Conservation (phyloP, 306 rosid species). For the Cotoneaster glaucophyllus region DNA sequence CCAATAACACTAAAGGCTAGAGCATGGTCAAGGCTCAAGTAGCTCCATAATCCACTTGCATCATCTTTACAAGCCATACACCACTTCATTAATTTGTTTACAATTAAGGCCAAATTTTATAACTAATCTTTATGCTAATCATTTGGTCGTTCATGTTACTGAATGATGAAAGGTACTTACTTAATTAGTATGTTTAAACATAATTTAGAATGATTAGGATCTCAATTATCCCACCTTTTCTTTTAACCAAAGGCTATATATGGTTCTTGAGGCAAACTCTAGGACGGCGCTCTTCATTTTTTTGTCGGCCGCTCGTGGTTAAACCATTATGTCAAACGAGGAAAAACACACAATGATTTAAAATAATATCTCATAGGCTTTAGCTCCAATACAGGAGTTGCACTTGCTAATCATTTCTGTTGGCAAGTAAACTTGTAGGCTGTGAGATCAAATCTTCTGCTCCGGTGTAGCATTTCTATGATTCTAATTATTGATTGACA, state of each 20-base stretch:
- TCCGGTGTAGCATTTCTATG: too few species aligned
- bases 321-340: slow-evolving; percentile 38
- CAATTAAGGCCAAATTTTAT: not conserved
- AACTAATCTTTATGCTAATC: slow-evolving; percentile 7
- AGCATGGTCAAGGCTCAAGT: not conserved
- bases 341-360: not conserved
- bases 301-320: slow-evolving; percentile 64
- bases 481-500: too few species aligned
- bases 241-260: slow-evolving; percentile 26
- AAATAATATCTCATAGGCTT: not conserved
- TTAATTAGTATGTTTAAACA: not conserved
- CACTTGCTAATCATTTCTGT: not conserved
- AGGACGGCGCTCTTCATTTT: slow-evolving; percentile 33
- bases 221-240: slow-evolving; percentile 1
- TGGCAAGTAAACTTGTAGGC: not conserved
- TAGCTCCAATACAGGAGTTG: not conserved
- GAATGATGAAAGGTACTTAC: slow-evolving; percentile 9
- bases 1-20: not conserved
- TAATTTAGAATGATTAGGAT: not conserved
- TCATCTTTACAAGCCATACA: not conserved
- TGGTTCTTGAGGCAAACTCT: slow-evolving; percentile 2
- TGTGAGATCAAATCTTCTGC: too few species aligned
- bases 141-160: slow-evolving; percentile 23
- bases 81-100: not conserved
- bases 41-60: not conserved